Base-by-base conservation (phyloP, 495 filamentous ascomycete genomes). In the Thermothielavioides terrestris region DNA sequence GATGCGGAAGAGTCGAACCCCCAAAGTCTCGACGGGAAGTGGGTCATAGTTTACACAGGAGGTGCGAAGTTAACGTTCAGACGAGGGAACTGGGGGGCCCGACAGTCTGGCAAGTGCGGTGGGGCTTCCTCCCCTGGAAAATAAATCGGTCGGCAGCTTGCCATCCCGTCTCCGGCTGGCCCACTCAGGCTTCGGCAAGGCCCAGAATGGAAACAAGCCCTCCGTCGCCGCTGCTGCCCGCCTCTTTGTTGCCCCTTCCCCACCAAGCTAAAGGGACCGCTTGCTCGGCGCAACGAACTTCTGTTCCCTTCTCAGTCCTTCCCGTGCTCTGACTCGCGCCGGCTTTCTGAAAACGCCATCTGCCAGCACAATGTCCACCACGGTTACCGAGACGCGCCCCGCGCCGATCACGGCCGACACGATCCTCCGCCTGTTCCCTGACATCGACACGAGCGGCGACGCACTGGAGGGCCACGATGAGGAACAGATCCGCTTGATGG, bases 401-500 rank as follows among this genome's bases (percentile, higher is more conserved):
- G 65, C 62, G 54, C 68, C 75, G 20, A 87, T 94, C 56, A 91
- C 87, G 30, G 89, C 89, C 8, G 82, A 91, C 43, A 90, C 85
- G 53, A 85, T 97, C 43, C 76, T 92, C 52, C 83, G 80, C 35
- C 77, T 97, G 31, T 97, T 98, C 68, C 91, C 92, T 25, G 92
- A 97, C 52, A 94, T 98, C 63, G 87, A 95, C 69, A 89, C 88
- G n/a, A 83, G 79, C 48, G 81, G 90, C 36, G 73, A 87, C 35
- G 73, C 70, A 46, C 74, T 89, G 46, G 82, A 81, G 44, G 92
- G 92, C 38, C 94, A 97, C 75, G 91, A 99, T 72, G 92, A 87
- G 62, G 91, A 96, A 67, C 92, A 99, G 68, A 90, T 95, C 53
- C 84, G 90, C 23, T 70, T 99, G 57, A 99, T 99, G 92, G 94